Evolutionary conservation across 441 rosid species (phyloP).

Genomic region (Aquilaria agallochum): DNA sequence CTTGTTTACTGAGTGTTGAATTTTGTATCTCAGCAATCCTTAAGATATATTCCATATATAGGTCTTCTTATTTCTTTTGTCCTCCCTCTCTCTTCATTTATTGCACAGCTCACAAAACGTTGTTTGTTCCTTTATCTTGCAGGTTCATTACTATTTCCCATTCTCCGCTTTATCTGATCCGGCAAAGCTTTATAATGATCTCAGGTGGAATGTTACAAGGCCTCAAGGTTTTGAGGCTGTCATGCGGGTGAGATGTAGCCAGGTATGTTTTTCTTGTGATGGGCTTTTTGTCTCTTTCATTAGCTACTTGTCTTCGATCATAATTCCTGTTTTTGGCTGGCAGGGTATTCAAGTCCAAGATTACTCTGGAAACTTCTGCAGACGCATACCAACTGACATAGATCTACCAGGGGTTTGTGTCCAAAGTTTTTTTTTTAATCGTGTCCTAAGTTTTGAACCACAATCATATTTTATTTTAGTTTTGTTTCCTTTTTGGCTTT

Average conservation of each 20-base stretch:
- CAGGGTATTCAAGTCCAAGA: constrained; percentile 99
- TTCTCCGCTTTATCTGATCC: constrained; percentile 92
- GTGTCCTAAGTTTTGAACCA: not conserved
- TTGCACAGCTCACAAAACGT: constrained; percentile 8
- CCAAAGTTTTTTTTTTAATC: not conserved
- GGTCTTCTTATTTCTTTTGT: not conserved
- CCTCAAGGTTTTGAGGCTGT: constrained; percentile 99
- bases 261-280: constrained; percentile 43
- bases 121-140: constrained; percentile 23
- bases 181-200: constrained; percentile 98
- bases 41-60: not conserved
- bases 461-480: too few species aligned
- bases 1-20: too few species aligned
- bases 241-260: constrained; percentile 99
- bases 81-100: not conserved
- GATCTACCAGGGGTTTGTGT: constrained; percentile 77
- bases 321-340: constrained; percentile 12
- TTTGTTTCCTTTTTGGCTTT: not conserved
- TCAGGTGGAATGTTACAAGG: constrained; percentile 96
- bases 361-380: constrained; percentile 94
- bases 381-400: constrained; percentile 89
- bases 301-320: not conserved
- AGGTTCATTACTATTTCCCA: constrained; percentile 91
- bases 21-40: too few species aligned
- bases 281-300: constrained; percentile 12